A percentile compares a stretch with the other conserved stretches of the same genome.
Evolutionary conservation across 129 eudicot genomes (phyloP).

Genomic region (Artemisia tridentata): DNA sequence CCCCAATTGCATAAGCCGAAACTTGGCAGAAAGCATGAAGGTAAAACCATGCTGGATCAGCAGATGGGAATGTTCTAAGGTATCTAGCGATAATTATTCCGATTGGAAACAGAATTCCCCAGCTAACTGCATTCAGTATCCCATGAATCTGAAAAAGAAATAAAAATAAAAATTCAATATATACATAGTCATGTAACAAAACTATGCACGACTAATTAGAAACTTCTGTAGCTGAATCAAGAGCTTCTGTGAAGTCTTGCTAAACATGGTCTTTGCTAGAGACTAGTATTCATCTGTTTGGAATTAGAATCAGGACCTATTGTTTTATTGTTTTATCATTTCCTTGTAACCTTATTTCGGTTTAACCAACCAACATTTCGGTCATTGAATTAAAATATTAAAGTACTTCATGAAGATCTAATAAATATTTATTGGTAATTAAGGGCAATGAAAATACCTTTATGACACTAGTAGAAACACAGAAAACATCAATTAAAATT

Average conservation of each 20-base stretch:
- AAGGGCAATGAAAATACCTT: background rate
- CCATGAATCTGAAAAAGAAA: conserved; percentile 73
- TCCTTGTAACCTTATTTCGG: background rate
- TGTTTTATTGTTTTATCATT: too few relatives aligned
- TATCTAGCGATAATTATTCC: conserved; percentile 77
- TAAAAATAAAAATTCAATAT: background rate
- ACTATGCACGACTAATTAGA: too few relatives aligned
- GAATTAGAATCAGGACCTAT: too few relatives aligned
- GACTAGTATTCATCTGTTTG: too few relatives aligned
- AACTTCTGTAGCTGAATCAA: conserved; percentile 10
- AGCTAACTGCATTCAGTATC: conserved; percentile 78
- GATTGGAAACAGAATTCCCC: conserved; percentile 73
- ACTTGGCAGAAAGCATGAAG: conserved; percentile 72
- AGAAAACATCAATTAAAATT: background rate
- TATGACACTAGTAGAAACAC: background rate
- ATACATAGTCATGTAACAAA: too few relatives aligned
- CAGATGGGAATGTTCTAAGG: conserved; percentile 56
- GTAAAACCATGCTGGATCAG: conserved; percentile 92
- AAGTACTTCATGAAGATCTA: too few relatives aligned
- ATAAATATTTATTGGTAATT: too few relatives aligned
- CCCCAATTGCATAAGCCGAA: conserved; percentile 80
- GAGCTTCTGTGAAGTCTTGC: background rate
- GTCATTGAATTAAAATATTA: background rate
- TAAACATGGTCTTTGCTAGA: too few relatives aligned
- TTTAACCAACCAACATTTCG: conserved; percentile 5